Percentiles rank a stretch among this genome's conserved stretches.
These are phyloP conservation scores for Linanthus parryae DNA, from an alignment of 148 eudicot species.

Conservation along the genomic window DNA sequence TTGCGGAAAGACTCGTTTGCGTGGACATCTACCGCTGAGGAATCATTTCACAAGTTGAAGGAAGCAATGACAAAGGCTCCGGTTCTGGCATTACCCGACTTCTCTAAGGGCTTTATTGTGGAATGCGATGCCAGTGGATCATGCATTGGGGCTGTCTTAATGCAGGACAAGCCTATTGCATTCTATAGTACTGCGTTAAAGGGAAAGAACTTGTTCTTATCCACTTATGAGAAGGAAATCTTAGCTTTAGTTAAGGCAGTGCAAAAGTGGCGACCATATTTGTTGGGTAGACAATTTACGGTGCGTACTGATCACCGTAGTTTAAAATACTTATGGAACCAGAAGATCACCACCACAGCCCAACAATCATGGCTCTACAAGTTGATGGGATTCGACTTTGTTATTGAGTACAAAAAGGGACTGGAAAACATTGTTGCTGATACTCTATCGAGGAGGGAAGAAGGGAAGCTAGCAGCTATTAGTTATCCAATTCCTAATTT, in stretches of 20 bases:
- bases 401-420: background rate
- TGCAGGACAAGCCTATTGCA: background rate
- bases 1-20: background rate
- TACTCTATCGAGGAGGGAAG: background rate
- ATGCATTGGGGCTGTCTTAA: too few species aligned
- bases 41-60: background rate
- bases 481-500: background rate
- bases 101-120: background rate
- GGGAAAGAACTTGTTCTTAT: background rate
- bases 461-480: background rate
- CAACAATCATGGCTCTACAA: background rate
- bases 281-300: background rate
- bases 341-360: background rate
- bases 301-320: background rate
- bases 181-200: background rate
- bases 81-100: background rate
- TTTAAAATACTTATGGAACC: background rate
- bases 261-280: background rate
- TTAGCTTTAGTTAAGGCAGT: background rate
- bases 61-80: background rate
- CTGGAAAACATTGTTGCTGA: background rate
- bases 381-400: background rate
- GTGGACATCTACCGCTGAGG: background rate
- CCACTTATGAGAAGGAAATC: too few species aligned
- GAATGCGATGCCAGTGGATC: background rate